Evolutionary conservation across 345 rosid species (phyloP).

Genomic region (Gynandropsis gynandra): DNA sequence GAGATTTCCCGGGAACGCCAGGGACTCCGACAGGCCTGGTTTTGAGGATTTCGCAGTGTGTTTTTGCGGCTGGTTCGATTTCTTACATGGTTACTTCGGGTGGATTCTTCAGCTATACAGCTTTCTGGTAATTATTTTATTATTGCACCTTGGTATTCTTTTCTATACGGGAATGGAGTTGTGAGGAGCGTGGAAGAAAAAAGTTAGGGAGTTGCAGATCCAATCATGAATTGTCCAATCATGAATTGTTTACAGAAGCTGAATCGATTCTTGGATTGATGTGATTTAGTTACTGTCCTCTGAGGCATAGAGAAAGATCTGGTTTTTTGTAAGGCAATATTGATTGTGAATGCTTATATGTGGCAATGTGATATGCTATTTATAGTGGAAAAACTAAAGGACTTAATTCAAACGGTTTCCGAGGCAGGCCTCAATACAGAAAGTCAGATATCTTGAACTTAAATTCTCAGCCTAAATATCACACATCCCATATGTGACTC

Average conservation of each 20-base stretch:
- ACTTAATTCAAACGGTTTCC: too few species aligned
- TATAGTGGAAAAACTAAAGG: too few species aligned
- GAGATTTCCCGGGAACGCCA: conserved; percentile 73
- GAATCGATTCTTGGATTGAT: not conserved
- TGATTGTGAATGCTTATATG: too few species aligned
- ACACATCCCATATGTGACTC: too few species aligned
- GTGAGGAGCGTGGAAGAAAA: not conserved
- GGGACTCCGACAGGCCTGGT: conserved; percentile 61
- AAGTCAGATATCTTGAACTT: too few species aligned
- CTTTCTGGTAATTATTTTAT: conserved; percentile 85
- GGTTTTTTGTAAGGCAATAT: too few species aligned
- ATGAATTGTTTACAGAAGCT: conserved; percentile 3
- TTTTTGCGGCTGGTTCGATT: conserved; percentile 73
- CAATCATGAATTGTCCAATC: not conserved
- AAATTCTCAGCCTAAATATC: too few species aligned
- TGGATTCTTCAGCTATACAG: conserved; percentile 53
- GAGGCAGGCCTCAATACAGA: too few species aligned
- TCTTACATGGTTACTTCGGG: conserved; percentile 54
- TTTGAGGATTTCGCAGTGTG: conserved; percentile 60
- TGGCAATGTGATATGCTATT: too few species aligned
- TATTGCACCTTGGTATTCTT: not conserved
- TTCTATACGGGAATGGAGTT: conserved; percentile 1
- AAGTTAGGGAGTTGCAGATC: conserved; percentile 16
- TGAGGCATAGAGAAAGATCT: too few species aligned
- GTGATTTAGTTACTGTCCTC: too few species aligned